Percentiles rank a stretch among this genome's conserved stretches.
Evolutionary conservation across 768 basidiomycete genomes (phyloP).

Genomic region (Mycena epipterygia): DNA sequence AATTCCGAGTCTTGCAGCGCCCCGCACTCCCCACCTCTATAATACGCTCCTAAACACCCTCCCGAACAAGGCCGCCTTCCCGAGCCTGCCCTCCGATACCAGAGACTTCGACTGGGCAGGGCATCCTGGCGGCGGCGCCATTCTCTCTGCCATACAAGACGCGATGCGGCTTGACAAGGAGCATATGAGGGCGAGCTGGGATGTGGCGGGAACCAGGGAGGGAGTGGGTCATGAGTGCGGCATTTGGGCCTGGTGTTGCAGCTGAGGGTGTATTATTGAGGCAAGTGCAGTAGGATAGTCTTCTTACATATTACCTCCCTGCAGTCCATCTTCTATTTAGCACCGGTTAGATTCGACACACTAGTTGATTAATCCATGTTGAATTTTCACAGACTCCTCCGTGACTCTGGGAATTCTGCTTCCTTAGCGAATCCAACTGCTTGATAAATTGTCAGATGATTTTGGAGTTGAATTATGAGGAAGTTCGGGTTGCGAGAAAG

Average conservation of each 20-base stretch:
- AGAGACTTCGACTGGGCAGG: slow-evolving; percentile 29
- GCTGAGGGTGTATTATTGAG: slow-evolving; percentile 21
- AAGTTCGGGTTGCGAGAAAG: no score
- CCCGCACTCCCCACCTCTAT: slow-evolving; percentile 11
- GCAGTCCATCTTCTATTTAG: no score
- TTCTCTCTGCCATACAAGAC: background rate
- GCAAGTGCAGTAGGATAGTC: background rate
- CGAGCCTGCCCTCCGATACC: background rate
- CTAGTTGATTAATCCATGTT: no score
- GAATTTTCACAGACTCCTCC: no score
- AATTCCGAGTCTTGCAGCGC: slow-evolving; percentile 5
- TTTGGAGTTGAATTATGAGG: no score
- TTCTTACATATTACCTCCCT: no score
- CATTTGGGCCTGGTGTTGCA: slow-evolving; percentile 23
- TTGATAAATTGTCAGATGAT: no score
- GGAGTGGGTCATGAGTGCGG: slow-evolving; percentile 26
- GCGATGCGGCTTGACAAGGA: slow-evolving; percentile 6
- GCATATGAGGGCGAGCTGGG: slow-evolving; percentile 25
- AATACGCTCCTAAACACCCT: slow-evolving; percentile 15
- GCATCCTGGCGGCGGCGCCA: slow-evolving; percentile 18
- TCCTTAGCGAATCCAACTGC: no score
- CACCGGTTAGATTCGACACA: no score
- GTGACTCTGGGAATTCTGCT: no score
- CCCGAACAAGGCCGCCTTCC: background rate
- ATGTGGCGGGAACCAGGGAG: slow-evolving; percentile 9